Percentiles rank a stretch among this genome's conserved stretches.
Conservation (phyloP, 2,329 filamentous ascomycete species). For the Celoporthe dispersa region DNA sequence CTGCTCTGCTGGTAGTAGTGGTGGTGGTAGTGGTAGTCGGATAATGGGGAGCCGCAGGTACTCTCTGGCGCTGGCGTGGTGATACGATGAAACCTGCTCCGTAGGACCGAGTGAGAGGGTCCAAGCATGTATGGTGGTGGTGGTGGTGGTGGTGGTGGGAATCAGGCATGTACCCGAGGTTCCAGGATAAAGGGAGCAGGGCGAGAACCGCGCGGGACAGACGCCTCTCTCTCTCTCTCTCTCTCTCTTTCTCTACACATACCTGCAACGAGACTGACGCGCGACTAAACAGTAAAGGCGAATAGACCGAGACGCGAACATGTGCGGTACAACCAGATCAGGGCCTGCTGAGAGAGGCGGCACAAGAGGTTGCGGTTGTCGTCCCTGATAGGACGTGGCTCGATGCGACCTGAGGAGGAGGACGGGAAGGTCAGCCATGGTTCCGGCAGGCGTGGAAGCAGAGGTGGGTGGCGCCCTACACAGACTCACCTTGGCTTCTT, state of each 20-base stretch:
- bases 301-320: neutral
- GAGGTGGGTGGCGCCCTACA: neutral
- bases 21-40: conserved; percentile 1
- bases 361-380: neutral
- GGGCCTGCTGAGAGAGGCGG: neutral
- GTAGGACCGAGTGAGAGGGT: conserved; percentile 27
- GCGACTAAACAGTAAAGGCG: neutral
- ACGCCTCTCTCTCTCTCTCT: neutral
- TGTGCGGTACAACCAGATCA: neutral
- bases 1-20: neutral
- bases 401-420: neutral
- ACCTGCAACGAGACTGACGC: neutral
- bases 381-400: neutral
- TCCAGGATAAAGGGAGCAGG: conserved; percentile 18
- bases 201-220: neutral
- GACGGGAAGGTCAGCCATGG: neutral
- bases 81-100: conserved; percentile 24
- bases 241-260: neutral
- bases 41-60: conserved; percentile 8
- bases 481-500: neutral
- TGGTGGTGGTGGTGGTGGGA: neutral
- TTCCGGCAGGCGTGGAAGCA: neutral
- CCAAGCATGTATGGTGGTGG: conserved; percentile 14
- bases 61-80: conserved; percentile 5
- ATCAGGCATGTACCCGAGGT: conserved; percentile 16